A percentile compares a stretch with the other conserved stretches of the same genome.
Conservation (phyloP, 306 rosid species). For the Potentilla sterilis region DNA sequence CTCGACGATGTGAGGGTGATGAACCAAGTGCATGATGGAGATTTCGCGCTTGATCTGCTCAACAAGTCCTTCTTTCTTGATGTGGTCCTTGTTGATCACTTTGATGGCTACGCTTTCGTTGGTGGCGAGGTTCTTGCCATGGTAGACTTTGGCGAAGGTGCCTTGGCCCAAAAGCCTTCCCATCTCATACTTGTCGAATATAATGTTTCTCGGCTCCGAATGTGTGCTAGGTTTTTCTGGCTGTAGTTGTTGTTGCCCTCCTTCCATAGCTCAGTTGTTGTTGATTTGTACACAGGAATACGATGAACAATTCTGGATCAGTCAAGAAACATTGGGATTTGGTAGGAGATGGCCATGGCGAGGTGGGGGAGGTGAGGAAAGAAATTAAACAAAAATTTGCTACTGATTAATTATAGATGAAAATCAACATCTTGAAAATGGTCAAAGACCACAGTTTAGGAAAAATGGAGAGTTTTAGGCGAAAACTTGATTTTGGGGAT, state of each 20-base stretch:
- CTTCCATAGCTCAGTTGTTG: conserved; percentile 22
- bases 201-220: conserved; percentile 26
- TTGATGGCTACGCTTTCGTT: conserved; percentile 74
- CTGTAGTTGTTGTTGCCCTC: neutral
- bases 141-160: conserved; percentile 71
- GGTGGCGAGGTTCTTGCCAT: conserved; percentile 42
- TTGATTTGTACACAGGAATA: neutral
- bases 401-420: neutral
- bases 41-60: conserved; percentile 79
- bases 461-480: neutral
- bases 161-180: conserved; percentile 74
- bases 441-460: neutral
- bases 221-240: neutral
- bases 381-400: neutral
- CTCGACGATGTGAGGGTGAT: conserved; percentile 68
- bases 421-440: conserved; percentile 1
- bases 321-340: neutral
- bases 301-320: neutral
- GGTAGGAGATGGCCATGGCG: neutral
- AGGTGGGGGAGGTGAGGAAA: neutral
- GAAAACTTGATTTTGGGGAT: neutral
- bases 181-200: conserved; percentile 74
- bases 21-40: conserved; percentile 66
- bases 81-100: conserved; percentile 57
- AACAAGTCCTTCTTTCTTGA: conserved; percentile 58